Base-by-base conservation (phyloP, 1,284 basidiomycete species). In the Cryptococcus jaspeensis region DNA sequence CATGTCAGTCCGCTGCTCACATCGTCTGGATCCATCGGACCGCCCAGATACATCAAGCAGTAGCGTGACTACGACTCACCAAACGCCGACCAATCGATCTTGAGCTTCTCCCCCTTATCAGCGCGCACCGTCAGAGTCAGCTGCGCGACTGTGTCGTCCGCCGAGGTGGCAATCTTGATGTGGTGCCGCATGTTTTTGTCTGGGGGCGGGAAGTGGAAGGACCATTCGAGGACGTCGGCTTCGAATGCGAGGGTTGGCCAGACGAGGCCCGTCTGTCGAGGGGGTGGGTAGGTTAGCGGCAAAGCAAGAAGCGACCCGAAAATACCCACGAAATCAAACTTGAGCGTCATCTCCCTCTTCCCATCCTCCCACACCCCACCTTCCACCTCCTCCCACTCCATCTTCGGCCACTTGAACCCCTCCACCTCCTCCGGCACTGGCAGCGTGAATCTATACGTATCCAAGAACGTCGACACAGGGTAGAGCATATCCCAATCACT, bases 171-270 rank as follows among this genome's bases (percentile, higher is more conserved):
- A 0, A 71, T 89, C 74, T 95, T 97, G 77, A 98, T 84, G 69
- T 93, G 90, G 73, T 98, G 95, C 7, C 92, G 82, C n/a, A 84
- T 83, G 64, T 83, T 81, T 59, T 86, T 84, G 46, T 84, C 75
- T 0, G 91, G 90, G 0, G 90, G 88, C 55, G 84, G 82, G 60
- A 86, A 80, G 67, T 90, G 88, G 40, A 92, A 80, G 35, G 83
- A 87, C 95, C 95, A 98, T 53, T 84, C 79, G 16, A 94, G 74
- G 7, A 99, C 90, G 60, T 96, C 88, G 0, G 92, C 94, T 53
- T 94, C 88, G 68, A 99, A 98, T 0, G 92, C 89, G 52, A 99
- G 83, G 1, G 90, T 92, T 84, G 71, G 55, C 60, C 53, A 71
- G 12, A 74, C 71, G 12, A 76, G 55, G 41, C 55, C 65, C 25